Conservation (phyloP, 179 eudicot species). For the Silene coronaria region DNA sequence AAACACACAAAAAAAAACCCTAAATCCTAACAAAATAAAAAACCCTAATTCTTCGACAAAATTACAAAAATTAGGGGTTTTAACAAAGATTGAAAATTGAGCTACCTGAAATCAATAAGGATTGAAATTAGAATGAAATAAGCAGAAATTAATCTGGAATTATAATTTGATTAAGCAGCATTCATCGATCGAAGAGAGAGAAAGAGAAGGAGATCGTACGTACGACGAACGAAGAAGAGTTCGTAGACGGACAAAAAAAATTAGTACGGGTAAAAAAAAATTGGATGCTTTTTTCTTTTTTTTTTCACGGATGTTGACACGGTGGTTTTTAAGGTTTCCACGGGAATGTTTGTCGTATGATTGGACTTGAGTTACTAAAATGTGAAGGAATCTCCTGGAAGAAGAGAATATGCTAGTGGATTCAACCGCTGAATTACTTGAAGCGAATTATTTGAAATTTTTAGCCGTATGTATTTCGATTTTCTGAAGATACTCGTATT, state of each 20-base stretch:
- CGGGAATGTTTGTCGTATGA: not conserved
- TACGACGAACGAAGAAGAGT: slow-evolving; percentile 19
- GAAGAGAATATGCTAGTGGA: not conserved
- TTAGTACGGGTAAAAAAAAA: not conserved
- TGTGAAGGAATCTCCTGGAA: not conserved
- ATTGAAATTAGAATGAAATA: not conserved
- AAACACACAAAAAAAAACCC: slow-evolving; percentile 3
- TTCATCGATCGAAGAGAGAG: slow-evolving; percentile 26
- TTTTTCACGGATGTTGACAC: not conserved
- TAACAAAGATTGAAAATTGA: slow-evolving; percentile 9
- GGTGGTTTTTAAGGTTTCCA: not conserved
- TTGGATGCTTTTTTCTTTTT: not conserved
- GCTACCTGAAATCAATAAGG: not conserved
- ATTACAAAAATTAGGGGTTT: slow-evolving; percentile 21
- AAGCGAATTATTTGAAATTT: no score
- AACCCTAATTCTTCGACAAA: slow-evolving; percentile 25
- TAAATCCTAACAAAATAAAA: not conserved
- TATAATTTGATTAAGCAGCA: slow-evolving; percentile 15
- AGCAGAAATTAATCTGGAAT: slow-evolving; percentile 2
- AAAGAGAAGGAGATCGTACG: slow-evolving; percentile 17
- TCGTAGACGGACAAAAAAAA: not conserved
- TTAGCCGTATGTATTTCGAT: no score
- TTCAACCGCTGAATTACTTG: no score
- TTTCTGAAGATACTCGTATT: no score
- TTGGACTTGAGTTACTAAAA: not conserved